Evolutionary conservation across 2,329 filamentous ascomycete genomes (phyloP).

Genomic region (Venturia pyrina): DNA sequence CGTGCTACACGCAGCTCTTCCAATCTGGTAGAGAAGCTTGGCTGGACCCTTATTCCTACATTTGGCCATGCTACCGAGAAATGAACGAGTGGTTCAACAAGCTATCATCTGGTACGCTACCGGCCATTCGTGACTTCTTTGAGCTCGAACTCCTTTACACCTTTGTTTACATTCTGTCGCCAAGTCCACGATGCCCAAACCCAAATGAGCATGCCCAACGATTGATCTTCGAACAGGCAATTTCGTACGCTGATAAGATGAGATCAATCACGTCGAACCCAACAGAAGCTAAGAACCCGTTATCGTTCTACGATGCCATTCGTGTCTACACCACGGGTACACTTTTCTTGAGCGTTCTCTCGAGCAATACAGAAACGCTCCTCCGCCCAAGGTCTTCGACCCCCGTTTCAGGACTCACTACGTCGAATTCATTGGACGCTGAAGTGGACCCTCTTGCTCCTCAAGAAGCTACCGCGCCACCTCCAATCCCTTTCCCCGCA

Average conservation of each 20-base stretch:
- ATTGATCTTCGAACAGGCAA: constrained; percentile 76
- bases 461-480: constrained; percentile 20
- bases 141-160: constrained; percentile 85
- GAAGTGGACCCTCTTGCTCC: constrained; percentile 26
- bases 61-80: constrained; percentile 65
- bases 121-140: constrained; percentile 63
- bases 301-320: constrained; percentile 81
- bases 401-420: constrained; percentile 25
- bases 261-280: not conserved
- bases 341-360: constrained; percentile 47
- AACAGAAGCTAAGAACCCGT: constrained; percentile 29
- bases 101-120: constrained; percentile 56
- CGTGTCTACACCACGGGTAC: constrained; percentile 63
- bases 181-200: constrained; percentile 61
- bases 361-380: constrained; percentile 40
- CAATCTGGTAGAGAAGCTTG: constrained; percentile 64
- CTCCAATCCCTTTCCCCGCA: constrained; percentile 23
- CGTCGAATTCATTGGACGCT: constrained; percentile 19
- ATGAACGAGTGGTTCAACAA: constrained; percentile 74
- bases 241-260: constrained; percentile 65
- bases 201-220: constrained; percentile 68
- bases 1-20: constrained; percentile 82
- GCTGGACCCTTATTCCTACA: constrained; percentile 57
- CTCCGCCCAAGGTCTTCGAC: constrained; percentile 31
- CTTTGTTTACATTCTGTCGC: constrained; percentile 80